Base-by-base conservation (phyloP, 495 filamentous ascomycete species). In the Penicillium parvum region DNA sequence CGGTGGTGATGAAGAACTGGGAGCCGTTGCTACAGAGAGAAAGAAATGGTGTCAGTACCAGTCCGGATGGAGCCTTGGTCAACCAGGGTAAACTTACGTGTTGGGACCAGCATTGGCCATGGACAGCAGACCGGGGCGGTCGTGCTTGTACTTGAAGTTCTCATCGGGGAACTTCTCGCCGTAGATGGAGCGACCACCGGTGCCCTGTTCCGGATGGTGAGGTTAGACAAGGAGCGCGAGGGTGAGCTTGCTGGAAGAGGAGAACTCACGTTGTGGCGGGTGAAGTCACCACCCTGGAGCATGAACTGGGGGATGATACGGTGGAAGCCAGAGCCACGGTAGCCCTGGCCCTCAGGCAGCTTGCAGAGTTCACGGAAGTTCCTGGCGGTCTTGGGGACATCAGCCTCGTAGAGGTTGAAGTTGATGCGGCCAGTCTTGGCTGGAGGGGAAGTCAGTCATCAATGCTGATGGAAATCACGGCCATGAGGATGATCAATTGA, bases 281-380 rank as follows among this genome's bases (percentile, higher is more conserved):
- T 99, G 76, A 97, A 99, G 71, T 99, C 92, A 69, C 92, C 92
- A 57, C 92, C 92, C 72, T 99, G 92, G 65, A 96, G 86, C 92
- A 99, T 99, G 77, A 99, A 99, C 47, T 84, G 67, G 66, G 95
- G 95, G 73, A 99, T 99, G 53, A 99, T 81, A 45, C 92, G 86
- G 76, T 99, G 92, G 82, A 99, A 99, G 45, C 46, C 61, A 40
- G 85, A 91, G 58, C 84, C 88, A 70, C 92, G 89, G 83, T 88
- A 99, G 36, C 89, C 88, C 34, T 81, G 52, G 19, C 90, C 91
- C 68, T 95, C 82, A 75, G 94, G 86, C 30, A 78, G 80, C n/a
- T 88, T 96, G 77, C 92, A 97, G 36, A 99, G 83, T 48, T 83
- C 81, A 66, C 88, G 88, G 79, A 99, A 99, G 78, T 97, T 99